Evolutionary conservation across 352 stramenopile genomes (phyloP).

Genomic region (Globisporangium polare): DNA sequence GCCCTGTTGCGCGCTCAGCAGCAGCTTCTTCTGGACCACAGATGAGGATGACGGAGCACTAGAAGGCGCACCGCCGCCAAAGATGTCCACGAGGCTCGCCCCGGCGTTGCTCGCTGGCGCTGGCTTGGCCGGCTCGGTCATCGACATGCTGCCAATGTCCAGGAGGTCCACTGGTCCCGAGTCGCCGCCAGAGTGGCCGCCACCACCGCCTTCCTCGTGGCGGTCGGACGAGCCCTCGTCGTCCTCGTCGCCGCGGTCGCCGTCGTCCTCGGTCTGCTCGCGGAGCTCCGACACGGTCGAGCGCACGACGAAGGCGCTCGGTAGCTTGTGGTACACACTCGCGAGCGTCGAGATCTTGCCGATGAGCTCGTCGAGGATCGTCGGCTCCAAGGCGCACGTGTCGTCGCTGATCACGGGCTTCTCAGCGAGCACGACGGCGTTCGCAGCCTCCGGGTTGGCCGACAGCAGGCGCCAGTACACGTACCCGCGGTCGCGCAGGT

Average conservation of each 20-base stretch:
- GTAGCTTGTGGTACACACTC: constrained; percentile 98
- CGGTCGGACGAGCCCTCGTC: constrained; percentile 60
- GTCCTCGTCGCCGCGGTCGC: constrained; percentile 39
- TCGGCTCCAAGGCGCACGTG: constrained; percentile 94
- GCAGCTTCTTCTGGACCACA: constrained; percentile 56
- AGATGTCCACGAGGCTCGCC: constrained; percentile 78
- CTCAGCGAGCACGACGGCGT: constrained; percentile 97
- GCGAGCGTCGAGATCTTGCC: constrained; percentile 97
- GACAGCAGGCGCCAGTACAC: constrained; percentile 99
- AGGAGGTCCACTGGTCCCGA: constrained; percentile 58
- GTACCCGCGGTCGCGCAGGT: constrained; percentile 97
- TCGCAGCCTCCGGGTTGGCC: constrained; percentile 97
- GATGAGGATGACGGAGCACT: constrained; percentile 21
- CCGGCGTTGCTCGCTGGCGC: constrained; percentile 24
- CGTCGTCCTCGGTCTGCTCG: constrained; percentile 62
- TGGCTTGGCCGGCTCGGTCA: constrained; percentile 48
- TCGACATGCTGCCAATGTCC: constrained; percentile 83
- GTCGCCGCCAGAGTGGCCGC: constrained; percentile 18
- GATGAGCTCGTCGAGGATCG: constrained; percentile 95
- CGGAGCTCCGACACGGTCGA: constrained; percentile 75
- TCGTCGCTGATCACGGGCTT: constrained; percentile 99
- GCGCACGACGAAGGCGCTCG: constrained; percentile 80
- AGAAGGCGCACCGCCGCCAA: constrained; percentile 44
- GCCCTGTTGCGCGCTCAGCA: constrained; percentile 73
- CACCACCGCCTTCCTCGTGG: constrained; percentile 37